Conservation (phyloP, 2,329 filamentous ascomycete genomes). For the Calonectria montana region DNA sequence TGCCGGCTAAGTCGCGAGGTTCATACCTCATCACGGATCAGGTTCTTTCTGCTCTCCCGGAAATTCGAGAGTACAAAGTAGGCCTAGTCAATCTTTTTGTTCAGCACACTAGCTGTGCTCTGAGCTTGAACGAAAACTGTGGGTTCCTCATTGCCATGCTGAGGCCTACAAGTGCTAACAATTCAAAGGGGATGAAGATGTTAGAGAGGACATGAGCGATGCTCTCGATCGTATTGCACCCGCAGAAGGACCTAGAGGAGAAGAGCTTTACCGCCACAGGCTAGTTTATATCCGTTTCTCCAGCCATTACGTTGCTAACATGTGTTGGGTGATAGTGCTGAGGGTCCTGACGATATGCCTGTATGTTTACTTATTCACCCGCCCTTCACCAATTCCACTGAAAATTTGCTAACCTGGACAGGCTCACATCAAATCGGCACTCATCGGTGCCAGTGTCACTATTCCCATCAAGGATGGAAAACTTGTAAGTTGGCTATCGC, state of each 20-base stretch:
- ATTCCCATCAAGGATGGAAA: conserved; percentile 91
- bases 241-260: conserved; percentile 76
- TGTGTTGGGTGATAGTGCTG: conserved; percentile 63
- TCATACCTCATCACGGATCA: conserved; percentile 90
- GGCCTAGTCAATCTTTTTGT: conserved; percentile 91
- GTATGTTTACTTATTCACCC: conserved; percentile 53
- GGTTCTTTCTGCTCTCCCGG: conserved; percentile 77
- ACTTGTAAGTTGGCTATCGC: conserved; percentile 63
- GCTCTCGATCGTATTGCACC: conserved; percentile 91
- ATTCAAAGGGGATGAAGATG: conserved; percentile 73
- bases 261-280: conserved; percentile 82
- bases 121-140: conserved; percentile 94
- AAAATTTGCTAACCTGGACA: conserved; percentile 45
- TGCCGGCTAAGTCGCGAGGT: conserved; percentile 82
- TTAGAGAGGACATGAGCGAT: conserved; percentile 94
- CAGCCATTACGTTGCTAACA: background rate
- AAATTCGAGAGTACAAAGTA: conserved; percentile 85
- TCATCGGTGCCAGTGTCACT: conserved; percentile 89
- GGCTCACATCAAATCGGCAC: conserved; percentile 92
- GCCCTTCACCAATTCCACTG: background rate
- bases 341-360: conserved; percentile 95
- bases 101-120: conserved; percentile 92
- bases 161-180: conserved; percentile 50
- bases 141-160: conserved; percentile 16
- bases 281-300: conserved; percentile 32